phyloP scores from a whole-genome alignment of 371 early-diverging fungal genomes.

The Mucor circinelloides region DNA sequence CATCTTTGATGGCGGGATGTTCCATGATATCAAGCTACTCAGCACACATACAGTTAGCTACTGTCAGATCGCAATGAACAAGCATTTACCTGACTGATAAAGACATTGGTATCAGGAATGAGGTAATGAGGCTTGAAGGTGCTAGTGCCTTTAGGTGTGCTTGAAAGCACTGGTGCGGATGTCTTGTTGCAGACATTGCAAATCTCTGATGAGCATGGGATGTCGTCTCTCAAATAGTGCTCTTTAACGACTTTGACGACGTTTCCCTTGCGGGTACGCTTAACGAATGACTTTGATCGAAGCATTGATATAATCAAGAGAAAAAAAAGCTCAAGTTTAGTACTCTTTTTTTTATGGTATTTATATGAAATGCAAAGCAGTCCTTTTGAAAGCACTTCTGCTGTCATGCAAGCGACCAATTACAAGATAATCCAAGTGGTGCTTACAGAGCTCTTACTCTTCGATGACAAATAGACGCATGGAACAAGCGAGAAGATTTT shows the following conservation, averaged over 20 bases:
- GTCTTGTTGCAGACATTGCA: constrained; percentile 64
- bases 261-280: constrained; percentile 86
- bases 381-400: not conserved
- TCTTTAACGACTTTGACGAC: constrained; percentile 94
- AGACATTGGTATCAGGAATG: constrained; percentile 95
- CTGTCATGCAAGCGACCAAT: not conserved
- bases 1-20: constrained; percentile 81
- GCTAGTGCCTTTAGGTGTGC: constrained; percentile 49
- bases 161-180: constrained; percentile 40
- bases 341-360: not conserved
- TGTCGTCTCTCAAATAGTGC: constrained; percentile 96
- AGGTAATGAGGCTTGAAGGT: constrained; percentile 71
- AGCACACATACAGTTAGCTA: not conserved
- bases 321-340: not conserved
- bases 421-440: not conserved
- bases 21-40: constrained; percentile 90
- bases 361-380: not conserved
- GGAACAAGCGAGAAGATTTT: no score
- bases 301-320: constrained; percentile 33
- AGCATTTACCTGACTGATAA: constrained; percentile 81
- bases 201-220: constrained; percentile 74
- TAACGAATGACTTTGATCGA: constrained; percentile 69
- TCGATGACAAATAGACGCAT: no score
- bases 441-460: no score
- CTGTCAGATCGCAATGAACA: not conserved